Percentiles rank a stretch among this genome's conserved stretches.
These are phyloP conservation scores for Schizothecium vesticola DNA, from an alignment of 495 filamentous ascomycete species.

Conservation along the genomic window DNA sequence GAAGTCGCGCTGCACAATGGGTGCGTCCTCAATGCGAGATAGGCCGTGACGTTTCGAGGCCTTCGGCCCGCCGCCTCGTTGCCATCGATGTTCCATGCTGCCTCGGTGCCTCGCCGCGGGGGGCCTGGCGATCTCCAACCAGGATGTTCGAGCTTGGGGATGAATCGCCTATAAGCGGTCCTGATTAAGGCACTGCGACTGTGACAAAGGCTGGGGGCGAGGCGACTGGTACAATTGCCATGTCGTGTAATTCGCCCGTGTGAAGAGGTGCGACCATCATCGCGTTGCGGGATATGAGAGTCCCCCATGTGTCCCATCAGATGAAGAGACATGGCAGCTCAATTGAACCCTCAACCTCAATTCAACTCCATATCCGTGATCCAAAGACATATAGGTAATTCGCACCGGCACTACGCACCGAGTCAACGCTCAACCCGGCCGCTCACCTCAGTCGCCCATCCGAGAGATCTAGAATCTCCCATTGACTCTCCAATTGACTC, in stretches of 20 bases:
- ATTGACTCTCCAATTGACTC: background rate
- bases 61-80: background rate
- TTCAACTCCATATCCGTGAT: background rate
- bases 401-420: background rate
- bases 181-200: background rate
- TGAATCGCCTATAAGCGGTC: constrained; percentile 5
- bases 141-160: constrained; percentile 5
- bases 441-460: background rate
- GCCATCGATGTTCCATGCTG: background rate
- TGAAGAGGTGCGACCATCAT: background rate
- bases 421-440: background rate
- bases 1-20: constrained; percentile 15
- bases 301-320: background rate
- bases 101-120: background rate
- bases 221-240: background rate
- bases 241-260: background rate
- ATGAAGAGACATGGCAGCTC: background rate
- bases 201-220: constrained; percentile 1
- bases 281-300: background rate
- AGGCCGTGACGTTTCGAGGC: constrained; percentile 11
- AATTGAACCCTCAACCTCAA: background rate
- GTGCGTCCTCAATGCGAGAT: constrained; percentile 12
- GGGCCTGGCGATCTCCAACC: constrained; percentile 4
- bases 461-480: background rate
- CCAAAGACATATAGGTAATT: too few species aligned